Evolutionary conservation across 164 flowering plant genomes (phyloP).

Genomic region (Vitis riparia): DNA sequence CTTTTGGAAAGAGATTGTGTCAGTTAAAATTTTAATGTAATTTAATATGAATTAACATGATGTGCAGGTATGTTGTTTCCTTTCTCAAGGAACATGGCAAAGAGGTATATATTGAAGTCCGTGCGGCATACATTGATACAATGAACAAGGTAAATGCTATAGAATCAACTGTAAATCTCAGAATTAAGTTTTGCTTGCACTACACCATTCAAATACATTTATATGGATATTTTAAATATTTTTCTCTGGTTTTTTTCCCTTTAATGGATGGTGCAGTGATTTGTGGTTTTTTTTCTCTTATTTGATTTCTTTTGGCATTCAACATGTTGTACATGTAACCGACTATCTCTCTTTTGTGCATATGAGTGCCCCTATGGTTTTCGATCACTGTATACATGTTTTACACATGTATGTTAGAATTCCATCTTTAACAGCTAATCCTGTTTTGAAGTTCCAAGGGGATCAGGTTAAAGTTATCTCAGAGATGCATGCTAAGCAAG

Average conservation of each 20-base stretch:
- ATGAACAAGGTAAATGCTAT: constrained; percentile 80
- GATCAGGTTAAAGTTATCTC: too few relatives aligned
- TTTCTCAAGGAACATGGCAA: constrained; percentile 96
- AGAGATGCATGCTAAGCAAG: too few relatives aligned
- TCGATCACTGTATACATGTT: not conserved
- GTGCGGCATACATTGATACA: constrained; percentile 91
- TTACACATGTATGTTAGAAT: not conserved
- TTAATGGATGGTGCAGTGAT: too few relatives aligned
- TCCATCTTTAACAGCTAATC: too few relatives aligned
- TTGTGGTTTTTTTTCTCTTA: too few relatives aligned
- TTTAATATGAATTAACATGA: not conserved
- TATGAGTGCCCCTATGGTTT: not conserved
- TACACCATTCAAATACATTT: constrained; percentile 1
- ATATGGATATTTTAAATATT: too few relatives aligned
- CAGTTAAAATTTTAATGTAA: not conserved
- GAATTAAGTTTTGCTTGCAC: not conserved
- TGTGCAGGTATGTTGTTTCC: constrained; percentile 66
- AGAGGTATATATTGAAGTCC: constrained; percentile 81
- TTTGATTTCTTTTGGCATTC: too few relatives aligned
- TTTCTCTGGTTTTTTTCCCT: too few relatives aligned
- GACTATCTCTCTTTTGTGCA: too few relatives aligned
- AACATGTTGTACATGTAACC: too few relatives aligned
- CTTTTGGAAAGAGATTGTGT: constrained; percentile 1
- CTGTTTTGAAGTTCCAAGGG: too few relatives aligned
- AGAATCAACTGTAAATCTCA: not conserved